Evolutionary conservation across 148 eudicot genomes (phyloP).

Genomic region (Hydrangea macrophylla): DNA sequence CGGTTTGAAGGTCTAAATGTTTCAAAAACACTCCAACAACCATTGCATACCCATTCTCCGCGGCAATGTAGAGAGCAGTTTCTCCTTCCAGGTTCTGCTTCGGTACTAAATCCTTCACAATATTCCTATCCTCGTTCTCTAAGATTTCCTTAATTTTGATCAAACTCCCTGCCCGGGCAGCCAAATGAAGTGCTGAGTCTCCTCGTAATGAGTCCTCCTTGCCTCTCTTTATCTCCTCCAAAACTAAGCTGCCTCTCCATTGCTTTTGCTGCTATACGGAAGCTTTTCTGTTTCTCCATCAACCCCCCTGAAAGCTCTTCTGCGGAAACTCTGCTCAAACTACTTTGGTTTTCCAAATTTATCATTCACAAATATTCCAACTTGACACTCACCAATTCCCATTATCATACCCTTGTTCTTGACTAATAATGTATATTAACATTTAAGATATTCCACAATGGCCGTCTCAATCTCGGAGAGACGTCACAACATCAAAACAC

Average conservation of each 20-base stretch:
- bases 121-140: constrained; percentile 45
- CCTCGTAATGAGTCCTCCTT: constrained; percentile 90
- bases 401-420: neutral
- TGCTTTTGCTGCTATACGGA: constrained; percentile 32
- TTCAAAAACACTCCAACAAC: constrained; percentile 71
- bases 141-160: constrained; percentile 56
- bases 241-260: constrained; percentile 76
- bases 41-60: constrained; percentile 74
- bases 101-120: constrained; percentile 50
- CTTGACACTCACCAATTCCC: constrained; percentile 2
- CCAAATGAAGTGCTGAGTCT: constrained; percentile 79
- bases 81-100: constrained; percentile 86
- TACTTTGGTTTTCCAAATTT: too few relatives aligned
- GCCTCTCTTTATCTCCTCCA: constrained; percentile 59
- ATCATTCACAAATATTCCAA: constrained; percentile 17
- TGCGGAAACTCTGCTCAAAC: constrained; percentile 53
- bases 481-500: too few relatives aligned
- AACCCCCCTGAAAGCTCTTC: constrained; percentile 47
- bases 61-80: constrained; percentile 72
- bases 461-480: too few relatives aligned
- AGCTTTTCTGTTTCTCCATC: constrained; percentile 72
- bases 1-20: constrained; percentile 65
- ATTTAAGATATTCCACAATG: too few relatives aligned
- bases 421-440: neutral
- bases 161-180: constrained; percentile 78